Evolutionary conservation across 768 basidiomycete genomes (phyloP), one percentile per base, ranked within the genome.

Genomic region (Grammothele lineata): DNA sequence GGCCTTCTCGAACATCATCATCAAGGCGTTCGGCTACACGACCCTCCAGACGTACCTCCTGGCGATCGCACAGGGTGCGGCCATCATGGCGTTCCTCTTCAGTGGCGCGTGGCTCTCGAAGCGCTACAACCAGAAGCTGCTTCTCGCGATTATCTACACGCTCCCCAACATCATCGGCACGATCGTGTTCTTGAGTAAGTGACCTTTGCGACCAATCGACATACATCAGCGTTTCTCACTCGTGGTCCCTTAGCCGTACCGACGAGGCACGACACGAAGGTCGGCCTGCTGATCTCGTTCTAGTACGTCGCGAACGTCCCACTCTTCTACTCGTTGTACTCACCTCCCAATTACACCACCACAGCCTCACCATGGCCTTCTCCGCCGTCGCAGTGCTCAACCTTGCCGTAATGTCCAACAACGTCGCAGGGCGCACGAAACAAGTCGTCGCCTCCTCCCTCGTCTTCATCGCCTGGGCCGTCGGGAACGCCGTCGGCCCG

Each of bases 391-490:
- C 72, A 1, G 71, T 72, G 1, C 63, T 74, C 18, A 74, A 75
- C 50, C 59, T 76, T 36, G 66, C 73, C 7, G 64, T 75, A 33
- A 73, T 77, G 69, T 68, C 69, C 22, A 68, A 68, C 36, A 75
- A 75, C 55, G 51, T 75, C 42, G 75, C 62, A 6, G 75, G 75
- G 58, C 70, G 74, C 23, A 70, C 73, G n/a, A 78, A 78, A 56
- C 74, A 76, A 57, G 71, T 70, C 10, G 60, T 75, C 15, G 69
- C 71, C 1, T 74, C 73, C 17, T 68, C 69, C 39, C 51, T 77
- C n/a, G 73, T 74, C 30, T 77, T 75, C 57, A 72, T 68, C 40
- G 72, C 73, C 6, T 78, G 75, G 73, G 73, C 76, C 18, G 70
- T 70, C 5, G 76, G 76, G 8, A 78, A 77, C 57, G 72, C 75